These are phyloP conservation scores for Porogramme epimiltina DNA, from an alignment of 1,284 basidiomycete genomes.

Conservation along the genomic window DNA sequence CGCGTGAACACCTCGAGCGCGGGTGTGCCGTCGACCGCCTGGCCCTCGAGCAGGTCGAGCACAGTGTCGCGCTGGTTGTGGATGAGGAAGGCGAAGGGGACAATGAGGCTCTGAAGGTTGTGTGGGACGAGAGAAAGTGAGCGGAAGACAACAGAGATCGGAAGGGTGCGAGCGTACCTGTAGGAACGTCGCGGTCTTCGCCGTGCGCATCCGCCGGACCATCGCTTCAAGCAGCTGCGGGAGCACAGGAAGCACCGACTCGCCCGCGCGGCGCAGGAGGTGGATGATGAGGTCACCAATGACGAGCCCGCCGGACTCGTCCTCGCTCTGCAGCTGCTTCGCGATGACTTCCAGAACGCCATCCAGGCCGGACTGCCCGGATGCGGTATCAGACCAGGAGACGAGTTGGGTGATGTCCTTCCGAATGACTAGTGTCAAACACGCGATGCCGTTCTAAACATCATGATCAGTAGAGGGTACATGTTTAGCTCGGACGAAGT, in stretches of 20 bases:
- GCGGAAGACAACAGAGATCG: background rate
- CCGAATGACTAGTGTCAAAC: constrained; percentile 83
- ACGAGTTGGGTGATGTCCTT: constrained; percentile 86
- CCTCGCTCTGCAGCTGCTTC: constrained; percentile 74
- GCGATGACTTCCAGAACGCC: constrained; percentile 76
- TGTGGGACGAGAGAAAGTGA: background rate
- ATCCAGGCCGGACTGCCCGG: constrained; percentile 75
- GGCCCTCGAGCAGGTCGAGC: constrained; percentile 72
- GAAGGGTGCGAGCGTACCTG: constrained; percentile 53
- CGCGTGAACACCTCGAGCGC: constrained; percentile 82
- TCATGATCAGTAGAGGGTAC: background rate
- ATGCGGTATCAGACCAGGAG: constrained; percentile 65
- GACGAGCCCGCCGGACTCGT: constrained; percentile 87
- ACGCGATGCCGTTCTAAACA: constrained; percentile 76
- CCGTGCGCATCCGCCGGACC: constrained; percentile 76
- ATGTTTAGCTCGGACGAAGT: background rate
- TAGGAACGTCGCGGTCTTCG: constrained; percentile 87
- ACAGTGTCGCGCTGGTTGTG: constrained; percentile 77
- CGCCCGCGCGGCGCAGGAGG: constrained; percentile 79
- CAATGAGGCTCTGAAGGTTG: constrained; percentile 70
- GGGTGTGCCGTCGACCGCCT: constrained; percentile 54
- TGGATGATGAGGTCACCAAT: constrained; percentile 96
- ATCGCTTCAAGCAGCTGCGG: constrained; percentile 87
- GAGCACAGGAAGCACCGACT: constrained; percentile 79
- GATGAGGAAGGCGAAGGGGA: constrained; percentile 93